Evolutionary conservation across 305 asterid species (phyloP).

Genomic region (Fraxinus latifolia): DNA sequence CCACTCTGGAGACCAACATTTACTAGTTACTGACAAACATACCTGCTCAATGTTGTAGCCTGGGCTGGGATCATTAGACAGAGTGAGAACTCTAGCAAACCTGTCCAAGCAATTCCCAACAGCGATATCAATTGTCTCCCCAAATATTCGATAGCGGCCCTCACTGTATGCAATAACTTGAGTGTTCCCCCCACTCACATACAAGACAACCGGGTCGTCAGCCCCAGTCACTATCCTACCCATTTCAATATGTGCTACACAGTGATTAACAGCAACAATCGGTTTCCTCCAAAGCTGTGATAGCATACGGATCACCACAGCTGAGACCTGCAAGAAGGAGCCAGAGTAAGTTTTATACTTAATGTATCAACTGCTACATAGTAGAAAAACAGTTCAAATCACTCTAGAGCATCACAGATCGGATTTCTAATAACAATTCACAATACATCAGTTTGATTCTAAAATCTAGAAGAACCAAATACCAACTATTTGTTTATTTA

Average conservation of each 20-base stretch:
- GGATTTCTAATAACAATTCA: neutral
- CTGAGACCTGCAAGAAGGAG: slow-evolving; percentile 55
- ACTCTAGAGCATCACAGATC: neutral
- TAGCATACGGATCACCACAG: slow-evolving; percentile 73
- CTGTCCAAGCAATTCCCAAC: slow-evolving; percentile 97
- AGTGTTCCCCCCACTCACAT: slow-evolving; percentile 99
- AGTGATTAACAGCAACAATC: slow-evolving; percentile 85
- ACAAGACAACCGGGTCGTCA: slow-evolving; percentile 88
- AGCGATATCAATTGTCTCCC: slow-evolving; percentile 96
- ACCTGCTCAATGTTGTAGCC: slow-evolving; percentile 99
- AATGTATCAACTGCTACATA: neutral
- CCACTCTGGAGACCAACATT: neutral
- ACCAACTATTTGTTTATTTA: neutral
- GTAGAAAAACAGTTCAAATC: neutral
- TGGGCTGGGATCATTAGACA: slow-evolving; percentile 97
- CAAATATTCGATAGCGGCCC: slow-evolving; percentile 89
- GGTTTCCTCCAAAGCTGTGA: slow-evolving; percentile 98
- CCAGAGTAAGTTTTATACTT: neutral
- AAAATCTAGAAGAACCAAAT: neutral
- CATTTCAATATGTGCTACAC: slow-evolving; percentile 99
- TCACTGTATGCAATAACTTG: slow-evolving; percentile 96
- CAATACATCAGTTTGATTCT: neutral
- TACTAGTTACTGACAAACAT: neutral
- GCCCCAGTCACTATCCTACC: slow-evolving; percentile 97
- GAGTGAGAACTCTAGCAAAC: slow-evolving; percentile 88